Evolutionary conservation across 1,284 basidiomycete genomes (phyloP), one percentile per base, ranked within the genome.

Genomic region (Leccinum subspadiceum): DNA sequence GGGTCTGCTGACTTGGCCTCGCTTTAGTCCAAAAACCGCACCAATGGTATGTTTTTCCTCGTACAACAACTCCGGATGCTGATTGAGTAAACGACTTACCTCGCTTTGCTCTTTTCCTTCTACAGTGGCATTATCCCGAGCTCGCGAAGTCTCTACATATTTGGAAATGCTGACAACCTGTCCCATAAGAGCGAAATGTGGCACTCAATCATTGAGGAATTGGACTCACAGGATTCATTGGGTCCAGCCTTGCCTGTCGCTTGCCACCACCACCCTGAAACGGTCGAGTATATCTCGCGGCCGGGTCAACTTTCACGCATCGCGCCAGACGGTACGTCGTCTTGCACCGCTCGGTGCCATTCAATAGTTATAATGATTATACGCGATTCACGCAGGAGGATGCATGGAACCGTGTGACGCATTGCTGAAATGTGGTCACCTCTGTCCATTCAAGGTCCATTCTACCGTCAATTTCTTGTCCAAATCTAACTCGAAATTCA

Each of bases 61-160:
- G 20, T 1, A 17, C 35, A n/a, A 33, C 22, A 5, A 26, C 26
- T 26, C 54, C 37, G 12, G 50, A 5, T 12, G 2, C 13, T 53
- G 33, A 58, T 17, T 46, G 17, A 12, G 20, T 20, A 6, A 46
- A 46, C 10, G 17, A 12, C 41, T 46, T 46, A 2, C 17, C 17
- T 46, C n/a, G 9, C 39, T 41, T 41, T 41, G 5, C 9, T 17
- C 39, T 15, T 41, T 41, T 35, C 10, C 17, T 50, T 41, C 5
- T 39, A 6, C 78, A 81, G 89, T 92, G 24, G 89, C 89, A 0
- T 68, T 92, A n/a, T 91, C 89, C 20, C 79, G 89, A 20, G 89
- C 90, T 4, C 80, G 83, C 52, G 81, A 92, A 61, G 89, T 3
- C 74, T 92, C 12, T 90, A 80, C 65, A 84, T 92, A 37, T 75